A percentile compares a stretch with the other conserved stretches of the same genome.
These are phyloP conservation scores for Russula ochroleuca DNA, from an alignment of 768 basidiomycete genomes.

Conservation along the genomic window DNA sequence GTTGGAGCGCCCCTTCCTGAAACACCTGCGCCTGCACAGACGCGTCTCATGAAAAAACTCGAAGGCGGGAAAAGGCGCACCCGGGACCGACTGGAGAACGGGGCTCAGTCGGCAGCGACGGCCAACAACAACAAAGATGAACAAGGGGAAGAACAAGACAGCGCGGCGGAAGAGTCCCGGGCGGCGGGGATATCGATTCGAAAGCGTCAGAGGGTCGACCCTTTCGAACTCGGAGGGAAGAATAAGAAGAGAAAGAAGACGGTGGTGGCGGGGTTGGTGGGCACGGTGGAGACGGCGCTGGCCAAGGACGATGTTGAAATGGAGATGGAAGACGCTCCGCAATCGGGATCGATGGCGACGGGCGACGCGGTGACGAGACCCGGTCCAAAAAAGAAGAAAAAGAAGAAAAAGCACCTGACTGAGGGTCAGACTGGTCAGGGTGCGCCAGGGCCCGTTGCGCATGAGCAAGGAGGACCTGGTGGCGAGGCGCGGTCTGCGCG, in stretches of 20 bases:
- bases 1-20: conserved; percentile 65
- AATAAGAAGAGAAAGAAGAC: conserved; percentile 39
- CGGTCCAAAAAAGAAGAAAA: conserved; percentile 30
- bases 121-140: conserved; percentile 21
- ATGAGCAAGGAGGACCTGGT: conserved; percentile 27
- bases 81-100: conserved; percentile 42
- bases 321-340: not conserved
- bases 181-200: conserved; percentile 44
- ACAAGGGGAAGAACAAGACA: conserved; percentile 44
- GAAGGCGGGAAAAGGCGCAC: conserved; percentile 45
- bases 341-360: not conserved
- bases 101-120: conserved; percentile 12
- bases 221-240: conserved; percentile 42
- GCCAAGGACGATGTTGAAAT: not conserved
- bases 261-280: conserved; percentile 20
- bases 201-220: conserved; percentile 58
- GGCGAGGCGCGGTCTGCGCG: not conserved
- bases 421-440: not conserved
- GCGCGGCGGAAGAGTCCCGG: conserved; percentile 44
- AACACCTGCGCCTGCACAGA: conserved; percentile 32
- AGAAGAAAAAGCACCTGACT: conserved; percentile 26
- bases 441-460: conserved; percentile 5
- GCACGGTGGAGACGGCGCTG: not conserved
- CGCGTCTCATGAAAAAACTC: conserved; percentile 58
- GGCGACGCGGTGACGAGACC: not conserved